phyloP scores from a whole-genome alignment of 139 green algal genomes.

The Chlorella sp. region DNA sequence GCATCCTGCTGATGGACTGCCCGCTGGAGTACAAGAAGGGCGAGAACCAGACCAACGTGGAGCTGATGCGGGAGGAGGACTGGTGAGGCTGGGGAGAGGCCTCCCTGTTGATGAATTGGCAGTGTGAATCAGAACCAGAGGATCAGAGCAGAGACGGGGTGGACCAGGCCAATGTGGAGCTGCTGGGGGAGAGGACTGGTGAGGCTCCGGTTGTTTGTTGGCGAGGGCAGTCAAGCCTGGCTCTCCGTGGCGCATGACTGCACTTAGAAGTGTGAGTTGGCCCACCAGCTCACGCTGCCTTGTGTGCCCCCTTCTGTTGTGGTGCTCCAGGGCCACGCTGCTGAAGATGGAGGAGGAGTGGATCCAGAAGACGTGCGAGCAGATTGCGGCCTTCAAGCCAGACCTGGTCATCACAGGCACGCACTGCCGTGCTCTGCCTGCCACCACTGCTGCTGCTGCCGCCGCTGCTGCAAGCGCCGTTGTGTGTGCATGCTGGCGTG shows the following conservation, averaged over 20 bases:
- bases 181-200: neutral
- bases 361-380: conserved; percentile 79
- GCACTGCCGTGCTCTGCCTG: neutral
- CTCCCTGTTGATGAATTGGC: no score
- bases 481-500: no score
- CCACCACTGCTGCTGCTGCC: neutral
- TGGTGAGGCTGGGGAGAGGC: conserved; percentile 54
- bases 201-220: no score
- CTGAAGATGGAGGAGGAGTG: conserved; percentile 98
- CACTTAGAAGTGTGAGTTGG: no score
- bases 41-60: conserved; percentile 99
- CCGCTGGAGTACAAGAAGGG: conserved; percentile 99
- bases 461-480: neutral
- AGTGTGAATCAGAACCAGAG: no score
- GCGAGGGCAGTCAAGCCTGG: no score
- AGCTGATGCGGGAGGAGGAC: conserved; percentile 98
- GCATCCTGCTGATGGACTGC: conserved; percentile 98
- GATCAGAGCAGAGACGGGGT: no score
- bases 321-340: conserved; percentile 77
- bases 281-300: no score
- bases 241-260: no score
- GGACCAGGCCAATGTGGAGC: neutral
- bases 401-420: conserved; percentile 94
- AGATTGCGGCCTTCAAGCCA: conserved; percentile 94
- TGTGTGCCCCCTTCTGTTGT: no score